Base-by-base conservation (phyloP, 257 asterid species). In the Haberlea rhodopensis region DNA sequence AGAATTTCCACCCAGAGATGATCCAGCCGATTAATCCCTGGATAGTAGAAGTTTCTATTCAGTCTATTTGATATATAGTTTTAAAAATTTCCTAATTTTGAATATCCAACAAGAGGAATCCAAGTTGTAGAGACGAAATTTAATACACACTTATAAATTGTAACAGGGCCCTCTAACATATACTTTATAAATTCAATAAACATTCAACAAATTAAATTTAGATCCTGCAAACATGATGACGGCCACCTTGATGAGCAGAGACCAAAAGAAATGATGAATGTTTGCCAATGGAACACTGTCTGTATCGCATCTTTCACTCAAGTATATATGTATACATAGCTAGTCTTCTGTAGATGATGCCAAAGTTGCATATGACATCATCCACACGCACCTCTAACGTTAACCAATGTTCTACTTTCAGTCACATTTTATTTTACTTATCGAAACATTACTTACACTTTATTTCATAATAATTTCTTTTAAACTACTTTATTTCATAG, bases 221-320 rank as follows among this genome's bases (percentile, higher is more conserved):
- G 57, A 57, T 45, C 51, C 53, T 70, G 62, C 15, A 61, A 79
- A 75, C 65, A 68, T 65, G 68, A 79, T 80, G 82, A 79, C 79
- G 79, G 73, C 67, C 77, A 72, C 67, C 86, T 46, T 67, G 71
- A 71, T 49, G 70, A 68, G 71, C 72, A 58, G 57, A 79, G 86
- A 84, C 91, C 82, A 80, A 82, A 85, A 51, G 88, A 68, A 82
- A 85, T 85, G 86, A 85, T 82, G 78, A 56, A 40, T 78, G 86
- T 79, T 84, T 75, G 82, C 87, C 87, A 79, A 79, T 79, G 65
- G 72, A 65, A 26, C 34, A 15, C 43, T 62, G 43, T 24, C 2
- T 68, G 13, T 34, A 15, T 34, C 10, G 16, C 27, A 73, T 25
- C 57, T 57, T 20, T 53, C 67, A 29, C 58, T 29, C 7, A 69